Conservation (phyloP, 805 yeast species). For the Kazachstania bromeliacearum region DNA sequence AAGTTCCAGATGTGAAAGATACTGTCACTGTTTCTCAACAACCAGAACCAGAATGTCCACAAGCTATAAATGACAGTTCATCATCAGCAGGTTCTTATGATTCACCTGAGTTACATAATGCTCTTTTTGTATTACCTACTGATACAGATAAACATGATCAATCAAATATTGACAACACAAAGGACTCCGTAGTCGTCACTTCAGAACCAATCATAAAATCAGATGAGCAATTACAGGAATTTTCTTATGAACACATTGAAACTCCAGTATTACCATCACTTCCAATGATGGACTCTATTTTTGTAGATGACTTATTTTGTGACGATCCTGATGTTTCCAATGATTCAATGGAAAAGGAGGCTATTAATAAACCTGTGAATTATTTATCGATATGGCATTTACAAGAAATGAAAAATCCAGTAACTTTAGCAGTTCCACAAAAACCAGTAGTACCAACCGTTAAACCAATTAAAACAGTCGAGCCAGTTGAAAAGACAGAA, state of each 20-base stretch:
- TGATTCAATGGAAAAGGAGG: constrained; percentile 15
- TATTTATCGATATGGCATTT: constrained; percentile 28
- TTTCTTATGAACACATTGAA: neutral
- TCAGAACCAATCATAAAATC: no score
- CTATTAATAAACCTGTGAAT: constrained; percentile 12
- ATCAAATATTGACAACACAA: no score
- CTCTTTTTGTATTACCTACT: no score
- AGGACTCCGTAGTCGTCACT: no score
- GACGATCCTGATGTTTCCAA: constrained; percentile 19
- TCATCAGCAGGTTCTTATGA: no score
- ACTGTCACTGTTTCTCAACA: no score
- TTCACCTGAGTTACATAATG: no score
- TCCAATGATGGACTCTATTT: constrained; percentile 13
- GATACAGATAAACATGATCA: no score
- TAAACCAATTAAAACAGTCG: neutral
- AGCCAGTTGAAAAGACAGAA: neutral
- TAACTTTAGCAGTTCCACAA: neutral
- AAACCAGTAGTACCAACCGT: neutral
- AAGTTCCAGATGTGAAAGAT: no score
- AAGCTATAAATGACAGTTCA: no score
- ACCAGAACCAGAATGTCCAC: no score
- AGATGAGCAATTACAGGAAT: no score
- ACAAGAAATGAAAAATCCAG: constrained; percentile 14
- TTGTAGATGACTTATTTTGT: constrained; percentile 21
- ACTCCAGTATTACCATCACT: constrained; percentile 1